Evolutionary conservation across 202 grass and related monocot species (phyloP).

Genomic region (Saccharum hybrid): DNA sequence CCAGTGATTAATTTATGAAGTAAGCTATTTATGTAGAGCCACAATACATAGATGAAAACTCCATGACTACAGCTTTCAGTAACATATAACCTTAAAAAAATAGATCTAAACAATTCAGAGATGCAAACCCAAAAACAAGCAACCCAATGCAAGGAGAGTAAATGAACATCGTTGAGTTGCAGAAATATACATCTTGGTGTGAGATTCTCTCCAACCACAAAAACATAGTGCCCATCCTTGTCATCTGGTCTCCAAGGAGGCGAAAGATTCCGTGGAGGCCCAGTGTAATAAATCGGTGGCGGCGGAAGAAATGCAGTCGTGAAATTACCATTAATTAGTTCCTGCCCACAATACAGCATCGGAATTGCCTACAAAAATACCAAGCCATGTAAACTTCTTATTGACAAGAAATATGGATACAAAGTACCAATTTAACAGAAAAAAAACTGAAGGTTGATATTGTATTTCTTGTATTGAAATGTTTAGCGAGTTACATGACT

Average conservation of each 20-base stretch:
- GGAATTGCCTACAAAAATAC: slow-evolving; percentile 68
- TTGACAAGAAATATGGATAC: slow-evolving; percentile 2
- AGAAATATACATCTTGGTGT: slow-evolving; percentile 82
- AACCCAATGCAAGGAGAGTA: slow-evolving; percentile 23
- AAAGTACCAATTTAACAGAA: not conserved
- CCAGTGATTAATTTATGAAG: slow-evolving; percentile 1
- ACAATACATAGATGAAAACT: slow-evolving; percentile 28
- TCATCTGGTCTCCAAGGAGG: slow-evolving; percentile 92
- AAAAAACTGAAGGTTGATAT: not conserved
- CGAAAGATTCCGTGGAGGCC: slow-evolving; percentile 63
- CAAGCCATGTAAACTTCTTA: slow-evolving; percentile 11
- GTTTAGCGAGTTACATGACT: not conserved
- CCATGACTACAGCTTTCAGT: slow-evolving; percentile 23
- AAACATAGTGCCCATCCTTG: slow-evolving; percentile 98
- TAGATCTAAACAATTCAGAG: slow-evolving; percentile 18
- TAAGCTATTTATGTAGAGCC: slow-evolving; percentile 3
- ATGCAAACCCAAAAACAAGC: slow-evolving; percentile 18
- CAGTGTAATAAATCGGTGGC: slow-evolving; percentile 63
- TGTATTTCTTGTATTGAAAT: not conserved
- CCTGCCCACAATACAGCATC: slow-evolving; percentile 86
- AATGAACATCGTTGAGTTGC: slow-evolving; percentile 28
- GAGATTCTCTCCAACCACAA: slow-evolving; percentile 77
- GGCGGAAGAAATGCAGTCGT: slow-evolving; percentile 60
- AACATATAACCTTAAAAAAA: not conserved
- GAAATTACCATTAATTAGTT: slow-evolving; percentile 68